A percentile compares a stretch with the other conserved stretches of the same genome.
Conservation (phyloP, 2,329 filamentous ascomycete genomes). For the Mycosphaerella sp. region DNA sequence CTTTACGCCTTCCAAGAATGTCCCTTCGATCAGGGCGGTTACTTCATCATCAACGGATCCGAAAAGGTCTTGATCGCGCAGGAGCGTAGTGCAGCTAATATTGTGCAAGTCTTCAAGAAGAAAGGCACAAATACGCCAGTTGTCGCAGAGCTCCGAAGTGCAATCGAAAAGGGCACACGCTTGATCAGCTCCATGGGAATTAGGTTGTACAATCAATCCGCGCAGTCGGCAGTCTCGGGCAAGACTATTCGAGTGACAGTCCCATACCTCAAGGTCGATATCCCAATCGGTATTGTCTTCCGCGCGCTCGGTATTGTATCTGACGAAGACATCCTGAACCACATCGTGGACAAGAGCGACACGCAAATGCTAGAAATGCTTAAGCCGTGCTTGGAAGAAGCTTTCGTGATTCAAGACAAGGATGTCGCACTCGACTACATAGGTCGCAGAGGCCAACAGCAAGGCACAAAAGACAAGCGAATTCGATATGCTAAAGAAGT, state of each 20-base stretch:
- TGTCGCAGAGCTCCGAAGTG: slow-evolving; percentile 91
- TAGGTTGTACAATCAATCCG: slow-evolving; percentile 59
- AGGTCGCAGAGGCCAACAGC: slow-evolving; percentile 77
- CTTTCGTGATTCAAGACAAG: slow-evolving; percentile 90
- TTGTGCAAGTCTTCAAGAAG: slow-evolving; percentile 99
- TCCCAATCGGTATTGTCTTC: slow-evolving; percentile 93
- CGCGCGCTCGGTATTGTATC: slow-evolving; percentile 91
- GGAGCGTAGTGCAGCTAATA: slow-evolving; percentile 95
- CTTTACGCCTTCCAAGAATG: slow-evolving; percentile 93
- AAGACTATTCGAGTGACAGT: slow-evolving; percentile 85
- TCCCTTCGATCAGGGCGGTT: slow-evolving; percentile 95
- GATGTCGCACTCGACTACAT: slow-evolving; percentile 94
- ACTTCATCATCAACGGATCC: slow-evolving; percentile 98
- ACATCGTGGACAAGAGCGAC: slow-evolving; percentile 92
- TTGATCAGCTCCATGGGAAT: slow-evolving; percentile 89
- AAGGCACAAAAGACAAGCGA: slow-evolving; percentile 76
- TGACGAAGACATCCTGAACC: slow-evolving; percentile 95
- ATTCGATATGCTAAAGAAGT: slow-evolving; percentile 89
- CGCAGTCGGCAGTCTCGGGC: slow-evolving; percentile 64
- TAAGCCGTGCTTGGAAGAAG: slow-evolving; percentile 94
- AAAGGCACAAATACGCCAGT: slow-evolving; percentile 90
- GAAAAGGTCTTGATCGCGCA: slow-evolving; percentile 98
- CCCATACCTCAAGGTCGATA: slow-evolving; percentile 88
- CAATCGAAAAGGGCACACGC: slow-evolving; percentile 90
- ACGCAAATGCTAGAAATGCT: slow-evolving; percentile 97